Base-by-base conservation (phyloP, 192 early-diverging fungal species). In the Coemansia sp. region DNA sequence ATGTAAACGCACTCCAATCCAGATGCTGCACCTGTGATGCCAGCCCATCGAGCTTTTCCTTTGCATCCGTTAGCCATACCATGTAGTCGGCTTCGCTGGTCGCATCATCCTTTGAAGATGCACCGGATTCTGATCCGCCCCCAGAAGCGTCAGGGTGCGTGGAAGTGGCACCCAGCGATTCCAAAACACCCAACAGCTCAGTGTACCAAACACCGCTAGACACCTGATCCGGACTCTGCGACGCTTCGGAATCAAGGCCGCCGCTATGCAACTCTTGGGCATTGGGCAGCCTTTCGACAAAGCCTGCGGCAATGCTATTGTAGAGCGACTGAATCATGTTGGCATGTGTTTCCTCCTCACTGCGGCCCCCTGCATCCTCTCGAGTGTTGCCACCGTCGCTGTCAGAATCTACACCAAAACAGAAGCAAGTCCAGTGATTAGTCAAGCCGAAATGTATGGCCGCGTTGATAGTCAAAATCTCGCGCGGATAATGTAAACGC, bases 11-110 rank as follows among this genome's bases (percentile, higher is more conserved):
- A 1, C 40, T 56, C 65, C 65, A 64, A 32, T 60, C 58, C 62
- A 56, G 54, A 19, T 32, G 14, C 29, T 57, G 56, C 1, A 64
- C 54, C 24, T 58, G 58, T 14, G 23, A 24, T 16, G 65, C 47
- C 22, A 75, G 32, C 10, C 50, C 58, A 33, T 68, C 58, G 19
- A 75, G 72, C 48, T 44, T 47, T 3, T 28, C 28, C 4, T 58
- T 64, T 21, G 55, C 66, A 14, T 43, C 28, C 1, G 58, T 40
- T 27, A 68, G 48, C 72, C 65, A 68, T 18, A 52, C 46, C 31
- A 64, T 54, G 56, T 58, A 52, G 32, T 44, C 42, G 33, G 50
- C 18, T 7, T 67, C 54, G 12, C 11, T 18, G 1, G 28, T 29
- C 7, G 14, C 18, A 16, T 8, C 6, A 18, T 40, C 7, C 21